Conservation (phyloP, 2,329 filamentous ascomycete species). For the Xylariaceae sp. region DNA sequence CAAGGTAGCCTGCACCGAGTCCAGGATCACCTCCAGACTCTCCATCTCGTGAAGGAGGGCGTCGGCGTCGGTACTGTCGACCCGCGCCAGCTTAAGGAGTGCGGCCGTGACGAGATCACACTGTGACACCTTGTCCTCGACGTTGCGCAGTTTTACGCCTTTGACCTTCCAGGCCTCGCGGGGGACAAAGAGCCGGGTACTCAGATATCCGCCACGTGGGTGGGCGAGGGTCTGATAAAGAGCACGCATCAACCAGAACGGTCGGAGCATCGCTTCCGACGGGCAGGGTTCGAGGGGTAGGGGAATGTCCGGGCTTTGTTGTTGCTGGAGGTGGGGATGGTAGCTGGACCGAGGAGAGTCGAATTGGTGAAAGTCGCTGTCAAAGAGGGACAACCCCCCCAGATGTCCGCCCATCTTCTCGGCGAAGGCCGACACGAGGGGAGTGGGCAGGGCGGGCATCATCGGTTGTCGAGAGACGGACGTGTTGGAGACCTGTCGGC, state of each 20-base stretch:
- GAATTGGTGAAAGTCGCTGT: constrained; percentile 68
- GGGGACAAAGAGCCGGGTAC: constrained; percentile 85
- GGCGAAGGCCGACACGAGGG: constrained; percentile 57
- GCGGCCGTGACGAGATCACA: constrained; percentile 90
- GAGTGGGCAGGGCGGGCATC: constrained; percentile 62
- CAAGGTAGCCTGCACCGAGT: constrained; percentile 73
- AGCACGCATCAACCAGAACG: constrained; percentile 96
- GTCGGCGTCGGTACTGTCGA: constrained; percentile 87
- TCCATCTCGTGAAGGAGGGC: constrained; percentile 94
- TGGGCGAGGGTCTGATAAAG: constrained; percentile 90
- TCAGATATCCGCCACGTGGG: constrained; percentile 85
- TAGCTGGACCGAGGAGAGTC: constrained; percentile 61
- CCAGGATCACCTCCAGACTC: constrained; percentile 74
- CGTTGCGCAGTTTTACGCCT: constrained; percentile 81
- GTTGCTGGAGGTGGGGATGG: constrained; percentile 47
- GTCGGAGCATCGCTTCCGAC: constrained; percentile 79
- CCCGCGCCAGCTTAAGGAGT: constrained; percentile 72
- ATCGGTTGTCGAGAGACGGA: constrained; percentile 46
- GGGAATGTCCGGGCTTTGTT: constrained; percentile 57
- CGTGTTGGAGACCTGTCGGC: constrained; percentile 52
- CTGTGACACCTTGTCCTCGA: constrained; percentile 91
- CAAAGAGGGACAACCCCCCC: constrained; percentile 74
- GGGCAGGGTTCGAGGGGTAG: constrained; percentile 86
- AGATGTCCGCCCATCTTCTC: constrained; percentile 52
- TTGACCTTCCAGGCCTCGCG: constrained; percentile 91